Conservation (phyloP, 352 stramenopile genomes). For the Phytophthora citricola region DNA sequence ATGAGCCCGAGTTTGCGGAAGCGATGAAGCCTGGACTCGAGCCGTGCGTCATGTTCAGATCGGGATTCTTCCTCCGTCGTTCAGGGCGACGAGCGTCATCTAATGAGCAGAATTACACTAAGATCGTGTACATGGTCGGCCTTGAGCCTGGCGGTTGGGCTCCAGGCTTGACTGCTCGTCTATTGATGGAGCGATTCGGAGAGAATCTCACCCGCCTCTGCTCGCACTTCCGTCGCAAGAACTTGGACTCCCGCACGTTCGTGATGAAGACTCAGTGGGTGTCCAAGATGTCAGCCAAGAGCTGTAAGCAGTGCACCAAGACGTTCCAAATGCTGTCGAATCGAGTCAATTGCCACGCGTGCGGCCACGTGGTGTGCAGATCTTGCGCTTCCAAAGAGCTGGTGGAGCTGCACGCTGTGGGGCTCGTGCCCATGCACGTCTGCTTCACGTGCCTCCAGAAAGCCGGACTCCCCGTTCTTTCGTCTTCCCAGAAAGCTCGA, state of each 20-base stretch:
- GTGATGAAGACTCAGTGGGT: slow-evolving; percentile 56
- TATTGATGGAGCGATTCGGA: slow-evolving; percentile 58
- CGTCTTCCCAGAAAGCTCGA: slow-evolving; percentile 16
- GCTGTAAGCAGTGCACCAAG: slow-evolving; percentile 44
- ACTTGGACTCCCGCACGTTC: slow-evolving; percentile 56
- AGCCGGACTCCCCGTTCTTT: slow-evolving; percentile 25
- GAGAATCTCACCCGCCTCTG: slow-evolving; percentile 48
- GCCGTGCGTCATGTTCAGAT: slow-evolving; percentile 51
- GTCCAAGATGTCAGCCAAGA: slow-evolving; percentile 35
- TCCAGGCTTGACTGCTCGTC: slow-evolving; percentile 38
- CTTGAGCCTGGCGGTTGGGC: slow-evolving; percentile 44
- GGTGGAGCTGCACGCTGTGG: slow-evolving; percentile 47
- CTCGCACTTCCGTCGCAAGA: slow-evolving; percentile 53
- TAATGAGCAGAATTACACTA: slow-evolving; percentile 34
- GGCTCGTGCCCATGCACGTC: slow-evolving; percentile 49
- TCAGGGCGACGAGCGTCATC: slow-evolving; percentile 21
- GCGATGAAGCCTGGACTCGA: slow-evolving; percentile 27
- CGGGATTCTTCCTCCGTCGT: slow-evolving; percentile 55
- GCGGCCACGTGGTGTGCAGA: slow-evolving; percentile 45
- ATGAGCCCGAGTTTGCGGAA: slow-evolving; percentile 38
- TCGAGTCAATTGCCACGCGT: slow-evolving; percentile 51
- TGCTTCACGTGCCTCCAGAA: slow-evolving; percentile 45
- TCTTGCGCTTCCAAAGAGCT: slow-evolving; percentile 45
- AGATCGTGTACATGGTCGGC: slow-evolving; percentile 70
- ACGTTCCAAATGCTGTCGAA: slow-evolving; percentile 48